These are phyloP conservation scores for Carex arenaria DNA, from an alignment of 202 grass and related monocot species.

Conservation along the genomic window DNA sequence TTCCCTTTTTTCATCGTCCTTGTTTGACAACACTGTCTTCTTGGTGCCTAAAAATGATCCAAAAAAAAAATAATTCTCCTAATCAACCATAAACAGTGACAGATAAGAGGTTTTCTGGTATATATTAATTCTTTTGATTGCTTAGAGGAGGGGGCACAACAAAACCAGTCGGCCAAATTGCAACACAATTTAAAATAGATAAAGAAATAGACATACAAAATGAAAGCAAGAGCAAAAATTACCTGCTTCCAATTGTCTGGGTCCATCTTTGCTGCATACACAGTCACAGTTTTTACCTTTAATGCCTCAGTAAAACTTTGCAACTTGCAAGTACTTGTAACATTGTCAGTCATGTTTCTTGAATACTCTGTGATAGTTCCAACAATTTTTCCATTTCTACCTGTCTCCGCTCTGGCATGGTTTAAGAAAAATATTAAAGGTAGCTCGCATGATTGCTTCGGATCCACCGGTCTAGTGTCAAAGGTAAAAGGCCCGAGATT, in stretches of 20 bases:
- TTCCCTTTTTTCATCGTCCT: conserved; percentile 37
- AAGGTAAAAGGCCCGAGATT: neutral
- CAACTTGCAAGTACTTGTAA: neutral
- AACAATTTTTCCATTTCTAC: neutral
- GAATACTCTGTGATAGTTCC: conserved; percentile 15
- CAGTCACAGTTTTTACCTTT: neutral
- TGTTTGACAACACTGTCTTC: conserved; percentile 70
- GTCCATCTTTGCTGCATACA: conserved; percentile 20
- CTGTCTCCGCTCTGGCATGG: neutral
- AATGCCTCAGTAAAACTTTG: neutral
- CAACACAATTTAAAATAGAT: neutral
- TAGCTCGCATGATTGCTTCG: neutral
- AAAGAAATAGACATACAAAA: neutral
- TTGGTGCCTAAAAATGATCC: conserved; percentile 45
- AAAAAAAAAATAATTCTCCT: neutral
- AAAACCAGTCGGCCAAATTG: neutral
- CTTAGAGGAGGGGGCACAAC: neutral
- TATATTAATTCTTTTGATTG: neutral
- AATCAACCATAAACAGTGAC: neutral
- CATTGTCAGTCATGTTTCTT: neutral
- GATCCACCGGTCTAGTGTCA: neutral
- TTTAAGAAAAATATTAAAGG: conserved; percentile 13
- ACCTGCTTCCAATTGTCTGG: conserved; percentile 12
- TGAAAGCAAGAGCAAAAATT: neutral
- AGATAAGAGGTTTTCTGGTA: neutral